A percentile compares a stretch with the other conserved stretches of the same genome.
Evolutionary conservation across 164 flowering plant genomes (phyloP).

Genomic region (Chimonanthus praecox): DNA sequence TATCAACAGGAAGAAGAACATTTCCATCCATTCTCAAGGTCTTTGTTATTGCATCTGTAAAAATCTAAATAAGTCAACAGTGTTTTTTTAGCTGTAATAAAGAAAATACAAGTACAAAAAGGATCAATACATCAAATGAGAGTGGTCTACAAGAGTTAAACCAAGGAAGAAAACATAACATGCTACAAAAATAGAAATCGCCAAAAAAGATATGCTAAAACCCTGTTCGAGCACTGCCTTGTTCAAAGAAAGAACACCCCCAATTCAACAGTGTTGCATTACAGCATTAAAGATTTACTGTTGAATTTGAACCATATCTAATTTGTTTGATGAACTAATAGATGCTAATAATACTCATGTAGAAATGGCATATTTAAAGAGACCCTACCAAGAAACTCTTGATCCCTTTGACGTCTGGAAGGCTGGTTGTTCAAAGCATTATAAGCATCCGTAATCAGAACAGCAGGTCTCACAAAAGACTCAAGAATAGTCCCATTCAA

Average conservation of each 20-base stretch:
- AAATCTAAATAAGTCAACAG: neutral
- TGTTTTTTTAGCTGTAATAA: neutral
- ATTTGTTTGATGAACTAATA: too few relatives aligned
- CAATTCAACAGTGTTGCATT: too few relatives aligned
- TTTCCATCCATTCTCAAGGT: constrained; percentile 75
- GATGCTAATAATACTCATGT: neutral
- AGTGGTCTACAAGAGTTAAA: too few relatives aligned
- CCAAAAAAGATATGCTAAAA: too few relatives aligned
- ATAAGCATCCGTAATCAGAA: constrained; percentile 93
- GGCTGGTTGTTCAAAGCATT: constrained; percentile 89
- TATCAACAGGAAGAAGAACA: constrained; percentile 87
- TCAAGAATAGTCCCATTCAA: constrained; percentile 85
- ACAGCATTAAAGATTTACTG: too few relatives aligned
- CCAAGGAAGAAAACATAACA: too few relatives aligned
- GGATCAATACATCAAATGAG: too few relatives aligned
- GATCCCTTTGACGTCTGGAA: constrained; percentile 75
- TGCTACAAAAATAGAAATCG: too few relatives aligned
- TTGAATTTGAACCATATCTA: too few relatives aligned
- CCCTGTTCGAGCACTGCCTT: too few relatives aligned
- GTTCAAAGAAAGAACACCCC: too few relatives aligned
- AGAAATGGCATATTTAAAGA: neutral
- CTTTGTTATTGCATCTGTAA: constrained; percentile 55
- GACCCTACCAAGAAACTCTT: constrained; percentile 65
- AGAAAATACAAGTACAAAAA: too few relatives aligned
- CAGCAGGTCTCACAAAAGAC: constrained; percentile 93